Percentiles rank a stretch among this genome's conserved stretches.
Conservation (phyloP, 768 basidiomycete genomes). For the Boletus vermiculosoides region DNA sequence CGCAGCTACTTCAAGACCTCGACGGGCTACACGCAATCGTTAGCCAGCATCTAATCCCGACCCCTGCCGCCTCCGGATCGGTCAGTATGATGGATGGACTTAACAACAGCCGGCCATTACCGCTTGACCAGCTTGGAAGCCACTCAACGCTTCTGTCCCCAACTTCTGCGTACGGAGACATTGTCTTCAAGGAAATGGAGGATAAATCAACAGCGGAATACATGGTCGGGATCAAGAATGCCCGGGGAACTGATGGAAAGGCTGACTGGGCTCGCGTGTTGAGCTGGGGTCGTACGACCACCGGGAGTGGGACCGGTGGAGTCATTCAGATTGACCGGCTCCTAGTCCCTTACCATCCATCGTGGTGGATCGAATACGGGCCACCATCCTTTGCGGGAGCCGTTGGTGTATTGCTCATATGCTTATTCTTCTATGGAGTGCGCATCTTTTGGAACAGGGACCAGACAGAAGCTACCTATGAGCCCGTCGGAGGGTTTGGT, state of each 20-base stretch:
- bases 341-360: constrained; percentile 80
- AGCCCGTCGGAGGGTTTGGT: constrained; percentile 82
- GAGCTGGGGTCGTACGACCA: constrained; percentile 76
- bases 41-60: constrained; percentile 73
- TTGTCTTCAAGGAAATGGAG: constrained; percentile 66
- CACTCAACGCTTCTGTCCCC: constrained; percentile 78
- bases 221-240: constrained; percentile 73
- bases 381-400: constrained; percentile 61
- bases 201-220: constrained; percentile 44
- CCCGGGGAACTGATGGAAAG: constrained; percentile 60
- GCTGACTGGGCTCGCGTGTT: constrained; percentile 65
- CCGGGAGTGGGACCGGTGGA: constrained; percentile 73
- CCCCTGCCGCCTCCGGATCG: constrained; percentile 26
- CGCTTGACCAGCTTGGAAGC: constrained; percentile 65
- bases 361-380: constrained; percentile 81
- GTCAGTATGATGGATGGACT: constrained; percentile 35
- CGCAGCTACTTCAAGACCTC: constrained; percentile 58
- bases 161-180: constrained; percentile 69
- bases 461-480: constrained; percentile 83
- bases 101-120: constrained; percentile 71
- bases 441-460: constrained; percentile 69
- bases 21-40: constrained; percentile 59
- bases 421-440: constrained; percentile 71
- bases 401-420: constrained; percentile 59
- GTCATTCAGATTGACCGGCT: constrained; percentile 86